Percentiles rank a stretch among this genome's conserved stretches.
Evolutionary conservation across 257 asterid genomes (phyloP).

Genomic region (Solanum sejunctum): DNA sequence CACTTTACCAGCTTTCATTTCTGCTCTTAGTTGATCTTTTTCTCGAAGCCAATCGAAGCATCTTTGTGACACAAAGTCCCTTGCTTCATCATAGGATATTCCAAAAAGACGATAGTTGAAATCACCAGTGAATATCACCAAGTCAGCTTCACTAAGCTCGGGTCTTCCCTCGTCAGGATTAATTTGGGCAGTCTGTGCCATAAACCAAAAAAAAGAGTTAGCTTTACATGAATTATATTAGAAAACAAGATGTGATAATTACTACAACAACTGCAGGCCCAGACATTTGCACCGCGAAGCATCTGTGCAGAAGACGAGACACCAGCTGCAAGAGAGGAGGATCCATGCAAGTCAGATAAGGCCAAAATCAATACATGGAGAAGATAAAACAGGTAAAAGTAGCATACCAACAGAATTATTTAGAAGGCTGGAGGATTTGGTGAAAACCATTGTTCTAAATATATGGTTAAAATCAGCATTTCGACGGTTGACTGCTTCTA

Average conservation of each 20-base stretch:
- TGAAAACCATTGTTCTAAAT: constrained; percentile 70
- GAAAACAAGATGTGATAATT: background rate
- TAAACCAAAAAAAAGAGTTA: background rate
- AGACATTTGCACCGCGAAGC: constrained; percentile 66
- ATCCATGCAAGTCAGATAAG: constrained; percentile 61
- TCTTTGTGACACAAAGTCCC: constrained; percentile 95
- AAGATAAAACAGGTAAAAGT: constrained; percentile 50
- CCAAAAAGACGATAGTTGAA: constrained; percentile 93
- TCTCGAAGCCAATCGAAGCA: constrained; percentile 98
- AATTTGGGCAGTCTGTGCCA: constrained; percentile 30
- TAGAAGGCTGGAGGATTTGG: constrained; percentile 49
- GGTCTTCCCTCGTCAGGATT: constrained; percentile 76
- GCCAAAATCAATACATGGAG: constrained; percentile 50
- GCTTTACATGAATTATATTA: background rate
- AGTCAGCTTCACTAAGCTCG: constrained; percentile 89
- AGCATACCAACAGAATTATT: constrained; percentile 82
- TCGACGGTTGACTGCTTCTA: constrained; percentile 91
- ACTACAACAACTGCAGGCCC: background rate
- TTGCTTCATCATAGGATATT: constrained; percentile 92
- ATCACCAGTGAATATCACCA: constrained; percentile 83
- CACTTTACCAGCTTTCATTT: constrained; percentile 85
- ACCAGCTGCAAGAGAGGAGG: constrained; percentile 79
- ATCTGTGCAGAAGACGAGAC: constrained; percentile 82
- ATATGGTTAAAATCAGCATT: constrained; percentile 92
- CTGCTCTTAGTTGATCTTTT: constrained; percentile 86